Evolutionary conservation across 208 protist species (phyloP).

Genomic region (Trypanosomatidae sp.): DNA sequence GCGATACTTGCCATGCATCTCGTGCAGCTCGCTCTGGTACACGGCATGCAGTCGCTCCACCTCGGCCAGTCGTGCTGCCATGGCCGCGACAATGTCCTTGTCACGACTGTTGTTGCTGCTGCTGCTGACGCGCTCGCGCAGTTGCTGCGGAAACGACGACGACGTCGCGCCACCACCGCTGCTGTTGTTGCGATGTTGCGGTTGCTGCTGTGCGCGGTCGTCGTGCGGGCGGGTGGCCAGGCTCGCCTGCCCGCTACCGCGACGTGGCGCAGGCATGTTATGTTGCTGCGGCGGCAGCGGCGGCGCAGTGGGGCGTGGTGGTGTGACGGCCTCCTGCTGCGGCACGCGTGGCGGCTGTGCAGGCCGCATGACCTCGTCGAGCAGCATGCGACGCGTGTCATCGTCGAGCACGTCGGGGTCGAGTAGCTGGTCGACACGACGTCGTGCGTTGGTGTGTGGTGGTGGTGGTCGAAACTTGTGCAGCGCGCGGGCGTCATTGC

Average conservation of each 20-base stretch:
- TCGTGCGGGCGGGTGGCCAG: background rate
- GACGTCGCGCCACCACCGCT: conserved; percentile 5
- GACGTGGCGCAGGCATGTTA: too few species aligned
- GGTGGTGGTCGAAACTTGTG: conserved; percentile 48
- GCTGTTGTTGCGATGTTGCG: conserved; percentile 1
- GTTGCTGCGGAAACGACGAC: conserved; percentile 22
- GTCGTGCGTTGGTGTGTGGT: too few species aligned
- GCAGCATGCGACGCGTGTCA: conserved; percentile 49
- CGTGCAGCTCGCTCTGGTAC: conserved; percentile 58
- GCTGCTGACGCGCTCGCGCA: conserved; percentile 29
- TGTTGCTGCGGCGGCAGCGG: too few species aligned
- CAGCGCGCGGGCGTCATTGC: background rate
- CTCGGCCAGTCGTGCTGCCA: conserved; percentile 54
- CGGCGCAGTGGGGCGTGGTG: too few species aligned
- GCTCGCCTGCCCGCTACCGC: too few species aligned
- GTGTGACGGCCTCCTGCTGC: too few species aligned
- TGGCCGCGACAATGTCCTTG: conserved; percentile 42
- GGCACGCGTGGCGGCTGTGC: conserved; percentile 3
- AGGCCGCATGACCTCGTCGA: conserved; percentile 36
- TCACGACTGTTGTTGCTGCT: too few species aligned
- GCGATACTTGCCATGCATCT: conserved; percentile 46
- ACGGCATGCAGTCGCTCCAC: conserved; percentile 52
- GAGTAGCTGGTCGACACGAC: conserved; percentile 15
- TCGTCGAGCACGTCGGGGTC: conserved; percentile 72
- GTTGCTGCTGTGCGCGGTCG: background rate